A percentile compares a stretch with the other conserved stretches of the same genome.
phyloP scores from a whole-genome alignment of 768 basidiomycete species.

The Ramaria sp. region DNA sequence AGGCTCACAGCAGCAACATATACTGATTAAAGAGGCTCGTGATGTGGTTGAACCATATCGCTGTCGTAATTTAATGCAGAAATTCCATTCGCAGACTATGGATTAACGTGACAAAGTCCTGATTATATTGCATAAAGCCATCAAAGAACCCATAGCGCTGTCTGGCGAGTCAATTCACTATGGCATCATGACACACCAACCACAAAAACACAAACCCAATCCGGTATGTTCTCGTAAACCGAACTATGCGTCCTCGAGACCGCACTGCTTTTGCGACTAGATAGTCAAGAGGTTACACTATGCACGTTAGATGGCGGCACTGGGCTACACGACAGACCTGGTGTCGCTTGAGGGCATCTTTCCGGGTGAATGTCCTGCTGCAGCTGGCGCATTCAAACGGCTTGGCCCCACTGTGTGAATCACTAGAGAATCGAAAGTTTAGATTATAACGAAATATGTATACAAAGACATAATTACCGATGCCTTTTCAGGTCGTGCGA shows the following conservation, averaged over 20 bases:
- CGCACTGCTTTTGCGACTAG: constrained; percentile 71
- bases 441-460: neutral
- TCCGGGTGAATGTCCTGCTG: constrained; percentile 79
- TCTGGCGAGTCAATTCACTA: neutral
- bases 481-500: constrained; percentile 82
- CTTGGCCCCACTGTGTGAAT: constrained; percentile 21
- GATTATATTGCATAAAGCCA: neutral
- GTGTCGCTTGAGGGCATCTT: constrained; percentile 79
- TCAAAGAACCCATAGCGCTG: neutral
- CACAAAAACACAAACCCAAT: neutral
- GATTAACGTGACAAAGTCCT: neutral
- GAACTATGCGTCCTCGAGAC: constrained; percentile 43
- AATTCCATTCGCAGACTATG: neutral
- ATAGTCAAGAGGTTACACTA: neutral
- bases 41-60: neutral
- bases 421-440: constrained; percentile 19
- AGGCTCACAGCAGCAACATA: neutral
- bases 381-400: constrained; percentile 76
- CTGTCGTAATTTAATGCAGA: neutral
- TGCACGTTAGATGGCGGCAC: neutral
- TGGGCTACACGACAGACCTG: constrained; percentile 42
- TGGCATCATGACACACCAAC: neutral
- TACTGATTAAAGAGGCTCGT: neutral
- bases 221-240: neutral
- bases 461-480: constrained; percentile 19